Evolutionary conservation across 768 basidiomycete genomes (phyloP).

Genomic region (Kwoniella mangroviensis): DNA sequence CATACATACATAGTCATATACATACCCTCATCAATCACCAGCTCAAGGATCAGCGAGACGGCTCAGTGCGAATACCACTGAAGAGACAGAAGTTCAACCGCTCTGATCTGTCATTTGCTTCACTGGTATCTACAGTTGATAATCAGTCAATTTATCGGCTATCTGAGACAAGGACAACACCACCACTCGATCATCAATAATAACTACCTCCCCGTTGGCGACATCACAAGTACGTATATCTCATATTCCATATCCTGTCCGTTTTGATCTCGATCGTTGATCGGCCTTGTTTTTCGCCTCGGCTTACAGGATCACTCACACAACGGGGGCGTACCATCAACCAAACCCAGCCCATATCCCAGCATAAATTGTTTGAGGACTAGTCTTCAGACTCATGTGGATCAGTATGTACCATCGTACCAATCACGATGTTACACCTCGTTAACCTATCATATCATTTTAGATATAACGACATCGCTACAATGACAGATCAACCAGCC

Average conservation of each 20-base stretch:
- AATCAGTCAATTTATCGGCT: constrained; percentile 1
- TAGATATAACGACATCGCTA: neutral
- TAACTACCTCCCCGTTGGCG: too few relatives aligned
- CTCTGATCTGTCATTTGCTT: too few relatives aligned
- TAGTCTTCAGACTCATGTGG: neutral
- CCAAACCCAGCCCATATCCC: too few relatives aligned
- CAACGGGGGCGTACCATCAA: neutral
- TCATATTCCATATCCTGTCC: too few relatives aligned
- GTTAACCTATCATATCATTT: too few relatives aligned
- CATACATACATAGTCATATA: neutral
- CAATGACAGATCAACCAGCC: constrained; percentile 18
- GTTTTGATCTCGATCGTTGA: neutral
- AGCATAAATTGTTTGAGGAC: neutral
- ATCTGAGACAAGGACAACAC: constrained; percentile 7
- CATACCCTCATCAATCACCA: neutral
- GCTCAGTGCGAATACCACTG: neutral
- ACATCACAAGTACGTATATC: neutral
- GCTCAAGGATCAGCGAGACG: too few relatives aligned
- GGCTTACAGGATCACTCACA: neutral
- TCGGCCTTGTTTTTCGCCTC: neutral
- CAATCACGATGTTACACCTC: neutral
- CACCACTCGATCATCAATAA: too few relatives aligned
- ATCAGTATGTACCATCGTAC: constrained; percentile 7
- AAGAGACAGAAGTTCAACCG: too few relatives aligned
- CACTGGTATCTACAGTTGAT: too few relatives aligned